Conservation (phyloP, 1,284 basidiomycete species). For the Naganishia liquefaciens region DNA sequence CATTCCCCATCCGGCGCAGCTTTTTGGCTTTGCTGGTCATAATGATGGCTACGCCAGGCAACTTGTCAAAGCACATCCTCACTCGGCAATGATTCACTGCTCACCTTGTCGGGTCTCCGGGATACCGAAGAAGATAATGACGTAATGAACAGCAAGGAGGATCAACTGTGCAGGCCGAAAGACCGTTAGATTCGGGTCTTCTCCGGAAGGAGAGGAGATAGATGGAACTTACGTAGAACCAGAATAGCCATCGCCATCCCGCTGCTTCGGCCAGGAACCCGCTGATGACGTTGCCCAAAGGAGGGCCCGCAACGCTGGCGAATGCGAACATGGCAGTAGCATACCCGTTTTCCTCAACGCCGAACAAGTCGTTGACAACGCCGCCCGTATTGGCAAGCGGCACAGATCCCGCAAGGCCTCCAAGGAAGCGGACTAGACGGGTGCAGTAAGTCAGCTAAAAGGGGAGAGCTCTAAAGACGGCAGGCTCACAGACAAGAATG, state of each 20-base stretch:
- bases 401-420: conserved; percentile 54
- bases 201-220: conserved; percentile 41
- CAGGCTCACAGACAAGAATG: conserved; percentile 16
- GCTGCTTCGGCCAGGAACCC: conserved; percentile 50
- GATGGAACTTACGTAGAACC: conserved; percentile 52
- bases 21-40: conserved; percentile 15
- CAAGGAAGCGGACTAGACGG: conserved; percentile 38
- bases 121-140: conserved; percentile 19
- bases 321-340: conserved; percentile 55
- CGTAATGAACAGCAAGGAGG: conserved; percentile 15
- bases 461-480: background rate
- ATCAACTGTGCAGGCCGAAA: conserved; percentile 13
- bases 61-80: background rate
- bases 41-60: conserved; percentile 1
- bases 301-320: conserved; percentile 52
- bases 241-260: conserved; percentile 56
- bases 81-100: background rate
- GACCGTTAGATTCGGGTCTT: background rate
- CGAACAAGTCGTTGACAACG: conserved; percentile 56
- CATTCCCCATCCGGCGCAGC: conserved; percentile 13
- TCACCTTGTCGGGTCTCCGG: conserved; percentile 17
- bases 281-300: conserved; percentile 52
- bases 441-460: too few species aligned
- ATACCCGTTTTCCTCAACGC: conserved; percentile 52
- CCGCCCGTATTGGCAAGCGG: conserved; percentile 56